Percentiles rank a stretch among this genome's conserved stretches.
Evolutionary conservation across 106 monocot genomes (phyloP).

Genomic region (Allium cepa): DNA sequence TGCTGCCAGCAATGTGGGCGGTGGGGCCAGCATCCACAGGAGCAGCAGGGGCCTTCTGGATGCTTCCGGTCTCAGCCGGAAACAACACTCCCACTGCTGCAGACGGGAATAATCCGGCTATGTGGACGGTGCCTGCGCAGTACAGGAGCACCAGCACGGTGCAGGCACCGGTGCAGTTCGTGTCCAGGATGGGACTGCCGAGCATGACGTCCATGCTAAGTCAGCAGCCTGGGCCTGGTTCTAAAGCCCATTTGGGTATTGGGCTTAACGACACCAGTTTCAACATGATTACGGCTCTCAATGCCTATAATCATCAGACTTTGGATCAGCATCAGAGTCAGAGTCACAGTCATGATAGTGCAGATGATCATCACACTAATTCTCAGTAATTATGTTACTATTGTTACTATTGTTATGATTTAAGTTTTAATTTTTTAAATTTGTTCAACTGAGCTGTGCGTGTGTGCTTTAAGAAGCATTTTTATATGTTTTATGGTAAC

Average conservation of each 20-base stretch:
- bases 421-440: background rate
- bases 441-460: background rate
- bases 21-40: slow-evolving; percentile 35
- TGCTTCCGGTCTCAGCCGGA: slow-evolving; percentile 66
- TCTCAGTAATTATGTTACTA: slow-evolving; percentile 21
- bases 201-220: slow-evolving; percentile 14
- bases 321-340: slow-evolving; percentile 35
- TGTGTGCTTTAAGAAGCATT: background rate
- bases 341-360: slow-evolving; percentile 11
- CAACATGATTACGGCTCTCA: slow-evolving; percentile 81
- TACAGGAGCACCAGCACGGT: slow-evolving; percentile 44
- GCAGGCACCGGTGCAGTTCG: slow-evolving; percentile 84
- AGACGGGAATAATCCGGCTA: slow-evolving; percentile 6
- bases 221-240: slow-evolving; percentile 28
- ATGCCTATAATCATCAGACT: slow-evolving; percentile 48
- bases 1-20: slow-evolving; percentile 82
- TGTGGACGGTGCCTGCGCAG: slow-evolving; percentile 71
- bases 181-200: slow-evolving; percentile 62
- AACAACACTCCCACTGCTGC: slow-evolving; percentile 14
- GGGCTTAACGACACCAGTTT: slow-evolving; percentile 71
- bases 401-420: background rate
- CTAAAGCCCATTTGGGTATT: slow-evolving; percentile 41
- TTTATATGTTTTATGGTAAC: slow-evolving; percentile 2
- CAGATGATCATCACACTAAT: slow-evolving; percentile 40
- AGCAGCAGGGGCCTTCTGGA: slow-evolving; percentile 78